These are phyloP conservation scores for Xylaria palmicola DNA, from an alignment of 495 filamentous ascomycete species.

Conservation along the genomic window DNA sequence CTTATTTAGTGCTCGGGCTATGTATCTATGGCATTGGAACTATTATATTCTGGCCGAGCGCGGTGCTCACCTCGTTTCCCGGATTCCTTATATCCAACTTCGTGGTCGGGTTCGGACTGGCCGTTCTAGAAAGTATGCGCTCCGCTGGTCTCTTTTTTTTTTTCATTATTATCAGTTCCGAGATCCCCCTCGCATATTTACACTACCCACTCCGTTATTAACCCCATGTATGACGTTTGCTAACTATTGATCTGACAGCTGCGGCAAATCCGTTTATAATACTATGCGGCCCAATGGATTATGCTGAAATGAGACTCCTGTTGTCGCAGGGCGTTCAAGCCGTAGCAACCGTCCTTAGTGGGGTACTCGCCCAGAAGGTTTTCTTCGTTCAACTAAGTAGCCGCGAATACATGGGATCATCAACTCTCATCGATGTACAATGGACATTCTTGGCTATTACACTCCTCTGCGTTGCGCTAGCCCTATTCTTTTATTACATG, in stretches of 20 bases:
- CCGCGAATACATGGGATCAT: conserved; percentile 19
- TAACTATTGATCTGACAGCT: conserved; percentile 21
- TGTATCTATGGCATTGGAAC: conserved; percentile 61
- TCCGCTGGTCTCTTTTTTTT: neutral
- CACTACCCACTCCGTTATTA: neutral
- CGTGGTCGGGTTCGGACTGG: conserved; percentile 65
- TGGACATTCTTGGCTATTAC: conserved; percentile 77
- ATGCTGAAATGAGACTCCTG: conserved; percentile 59
- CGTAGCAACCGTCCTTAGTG: conserved; percentile 63
- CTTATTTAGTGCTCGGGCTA: conserved; percentile 60
- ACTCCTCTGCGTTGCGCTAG: conserved; percentile 66
- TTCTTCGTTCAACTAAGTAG: conserved; percentile 54
- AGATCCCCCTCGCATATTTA: neutral
- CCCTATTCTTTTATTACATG: conserved; percentile 59
- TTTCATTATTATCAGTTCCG: neutral
- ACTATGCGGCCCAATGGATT: conserved; percentile 49
- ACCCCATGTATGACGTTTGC: no score
- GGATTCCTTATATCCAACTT: conserved; percentile 65
- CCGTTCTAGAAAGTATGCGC: conserved; percentile 55
- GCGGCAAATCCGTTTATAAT: conserved; percentile 68
- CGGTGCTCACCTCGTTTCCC: conserved; percentile 57
- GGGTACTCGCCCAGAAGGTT: conserved; percentile 64
- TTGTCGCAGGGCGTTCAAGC: conserved; percentile 69
- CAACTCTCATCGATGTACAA: conserved; percentile 62
- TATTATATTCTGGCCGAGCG: conserved; percentile 68